Percentiles rank a stretch among this genome's conserved stretches.
phyloP scores from a whole-genome alignment of 2,329 filamentous ascomycete species.

The Neurospora sp. region DNA sequence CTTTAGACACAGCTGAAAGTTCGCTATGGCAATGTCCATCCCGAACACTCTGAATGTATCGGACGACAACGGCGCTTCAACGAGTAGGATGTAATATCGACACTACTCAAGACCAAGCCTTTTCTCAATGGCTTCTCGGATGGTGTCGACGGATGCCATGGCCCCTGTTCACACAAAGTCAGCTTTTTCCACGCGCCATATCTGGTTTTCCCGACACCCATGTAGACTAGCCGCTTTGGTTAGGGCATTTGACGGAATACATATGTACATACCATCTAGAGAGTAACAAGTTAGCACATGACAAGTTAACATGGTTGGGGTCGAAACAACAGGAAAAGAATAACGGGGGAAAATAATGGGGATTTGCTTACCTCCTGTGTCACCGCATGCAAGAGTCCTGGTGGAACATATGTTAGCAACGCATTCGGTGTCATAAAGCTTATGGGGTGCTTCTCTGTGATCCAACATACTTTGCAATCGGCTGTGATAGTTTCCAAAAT shows the following conservation, averaged over 20 bases:
- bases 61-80: background rate
- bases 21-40: too few relatives aligned
- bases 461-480: constrained; percentile 24
- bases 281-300: background rate
- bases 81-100: background rate
- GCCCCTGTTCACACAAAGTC: constrained; percentile 8
- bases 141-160: constrained; percentile 16
- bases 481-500: background rate
- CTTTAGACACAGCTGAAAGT: too few relatives aligned
- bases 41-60: background rate
- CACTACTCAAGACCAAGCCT: constrained; percentile 28
- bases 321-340: background rate
- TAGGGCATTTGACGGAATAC: too few relatives aligned
- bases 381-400: constrained; percentile 65
- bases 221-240: too few relatives aligned
- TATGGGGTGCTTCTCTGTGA: background rate
- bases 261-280: background rate
- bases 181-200: background rate
- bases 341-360: too few relatives aligned
- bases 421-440: background rate
- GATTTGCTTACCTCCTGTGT: constrained; percentile 28
- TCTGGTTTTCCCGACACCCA: too few relatives aligned
- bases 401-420: background rate
- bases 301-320: background rate
- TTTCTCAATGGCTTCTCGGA: constrained; percentile 41